These are phyloP conservation scores for Epichloe scottii DNA, from an alignment of 2,329 filamentous ascomycete genomes.

Conservation along the genomic window DNA sequence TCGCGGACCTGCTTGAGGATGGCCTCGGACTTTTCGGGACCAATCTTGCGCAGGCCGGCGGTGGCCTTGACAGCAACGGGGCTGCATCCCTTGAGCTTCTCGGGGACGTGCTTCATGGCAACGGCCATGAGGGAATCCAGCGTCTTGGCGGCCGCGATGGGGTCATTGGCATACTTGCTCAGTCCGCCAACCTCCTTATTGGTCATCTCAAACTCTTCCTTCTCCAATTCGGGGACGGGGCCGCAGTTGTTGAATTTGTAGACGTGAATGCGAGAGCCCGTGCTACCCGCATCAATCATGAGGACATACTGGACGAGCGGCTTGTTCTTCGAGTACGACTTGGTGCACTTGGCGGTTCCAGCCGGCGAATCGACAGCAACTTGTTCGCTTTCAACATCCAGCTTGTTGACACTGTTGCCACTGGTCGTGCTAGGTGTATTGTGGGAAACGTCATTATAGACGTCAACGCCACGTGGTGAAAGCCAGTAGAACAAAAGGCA, in stretches of 20 bases:
- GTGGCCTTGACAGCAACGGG: conserved; percentile 97
- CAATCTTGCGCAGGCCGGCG: conserved; percentile 80
- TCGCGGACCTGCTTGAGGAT: conserved; percentile 77
- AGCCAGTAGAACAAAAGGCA: conserved; percentile 52
- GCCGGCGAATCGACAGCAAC: conserved; percentile 46
- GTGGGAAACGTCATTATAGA: conserved; percentile 29
- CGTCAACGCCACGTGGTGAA: conserved; percentile 43
- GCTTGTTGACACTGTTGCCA: neutral
- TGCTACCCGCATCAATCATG: conserved; percentile 98
- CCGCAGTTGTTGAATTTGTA: conserved; percentile 99
- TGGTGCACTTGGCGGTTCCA: conserved; percentile 64
- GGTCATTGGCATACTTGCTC: conserved; percentile 77
- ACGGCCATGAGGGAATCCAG: conserved; percentile 79
- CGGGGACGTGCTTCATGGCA: conserved; percentile 72
- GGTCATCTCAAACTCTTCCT: conserved; percentile 89
- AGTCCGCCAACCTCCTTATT: conserved; percentile 72
- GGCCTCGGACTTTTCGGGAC: conserved; percentile 63
- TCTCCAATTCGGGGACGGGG: conserved; percentile 82
- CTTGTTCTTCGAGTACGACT: conserved; percentile 75
- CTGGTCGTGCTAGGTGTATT: neutral
- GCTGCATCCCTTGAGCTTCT: conserved; percentile 80
- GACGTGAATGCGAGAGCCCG: conserved; percentile 93
- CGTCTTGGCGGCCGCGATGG: conserved; percentile 77
- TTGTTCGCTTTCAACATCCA: conserved; percentile 30
- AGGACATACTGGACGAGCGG: conserved; percentile 94